Base-by-base conservation (phyloP, 2,329 filamentous ascomycete genomes). In the Nakataea oryzae region DNA sequence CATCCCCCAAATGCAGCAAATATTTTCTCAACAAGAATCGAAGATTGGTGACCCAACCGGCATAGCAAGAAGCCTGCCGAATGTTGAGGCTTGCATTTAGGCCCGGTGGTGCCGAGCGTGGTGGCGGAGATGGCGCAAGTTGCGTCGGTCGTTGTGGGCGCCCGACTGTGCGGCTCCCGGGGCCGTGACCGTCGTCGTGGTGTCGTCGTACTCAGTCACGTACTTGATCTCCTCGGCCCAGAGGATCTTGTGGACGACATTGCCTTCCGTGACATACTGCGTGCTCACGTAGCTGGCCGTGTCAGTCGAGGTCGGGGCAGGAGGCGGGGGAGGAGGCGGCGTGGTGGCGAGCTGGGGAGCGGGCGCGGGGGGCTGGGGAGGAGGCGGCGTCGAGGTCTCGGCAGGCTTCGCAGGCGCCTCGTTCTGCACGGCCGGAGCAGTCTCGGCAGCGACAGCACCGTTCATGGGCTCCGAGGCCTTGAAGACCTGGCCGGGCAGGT, bases 171-270 rank as follows among this genome's bases (percentile, higher is more conserved):
- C 56, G 3, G 69, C 69, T 9, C 73, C 70, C 29, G 72, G 70
- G 13, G 71, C 69, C 2, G 74, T 74, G n/a, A 76, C 72, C 0
- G 79, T 79, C 6, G 74, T 70, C 2, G 76, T 76, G 27, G 73
- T 70, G 28, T 75, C 74, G 17, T 74, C 69, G 29, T 76, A 70
- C 62, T 78, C 72, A 0, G 80, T 84, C 21, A 84, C 79, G 60
- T 79, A 84, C 30, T 85, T 77, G 5, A 79, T 68, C 57, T 81
- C 77, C 72, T 86, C 77, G 61, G 82, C 79, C 79, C 81, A 84
- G 14, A 85, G 70, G 27, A 87, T 78, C 73, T 86, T 80, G 64
- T 77, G 77, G 14, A 87, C 80, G 8, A 78, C 67, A 57, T 76
- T 75, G 60, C 78, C 78, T 11, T 74, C 73, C 24, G 83, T 86